These are phyloP conservation scores for Neurospora sublineolata DNA, from an alignment of 495 filamentous ascomycete genomes.

Conservation along the genomic window DNA sequence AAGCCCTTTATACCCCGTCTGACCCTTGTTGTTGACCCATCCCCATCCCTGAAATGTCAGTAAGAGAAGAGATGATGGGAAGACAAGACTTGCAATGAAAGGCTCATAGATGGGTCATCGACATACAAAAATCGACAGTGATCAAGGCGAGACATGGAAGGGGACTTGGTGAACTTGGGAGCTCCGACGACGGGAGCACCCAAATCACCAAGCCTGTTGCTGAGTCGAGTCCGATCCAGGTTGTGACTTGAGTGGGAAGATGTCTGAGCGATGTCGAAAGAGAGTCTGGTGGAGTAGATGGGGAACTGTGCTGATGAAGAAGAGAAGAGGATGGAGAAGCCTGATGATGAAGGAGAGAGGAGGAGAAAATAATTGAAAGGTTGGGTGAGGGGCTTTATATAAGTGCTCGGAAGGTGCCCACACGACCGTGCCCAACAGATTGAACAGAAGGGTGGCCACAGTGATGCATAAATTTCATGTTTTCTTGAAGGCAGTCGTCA, in stretches of 20 bases:
- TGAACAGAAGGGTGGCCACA: too few relatives aligned
- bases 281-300: neutral
- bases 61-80: neutral
- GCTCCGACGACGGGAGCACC: neutral
- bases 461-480: too few relatives aligned
- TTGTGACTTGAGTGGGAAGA: neutral
- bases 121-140: too few relatives aligned
- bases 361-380: too few relatives aligned
- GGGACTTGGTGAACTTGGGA: neutral
- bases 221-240: neutral
- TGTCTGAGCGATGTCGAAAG: neutral
- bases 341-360: too few relatives aligned
- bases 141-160: neutral
- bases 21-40: neutral
- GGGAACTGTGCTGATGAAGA: neutral
- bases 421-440: too few relatives aligned
- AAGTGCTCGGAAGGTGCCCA: too few relatives aligned
- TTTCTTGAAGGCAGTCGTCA: too few relatives aligned
- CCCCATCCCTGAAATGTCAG: neutral
- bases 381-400: too few relatives aligned
- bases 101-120: too few relatives aligned
- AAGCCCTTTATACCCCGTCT: neutral
- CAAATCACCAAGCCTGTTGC: neutral
- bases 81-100: neutral
- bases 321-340: too few relatives aligned